These are phyloP conservation scores for Daldinia caldariorum DNA, from an alignment of 495 filamentous ascomycete genomes.

Conservation along the genomic window DNA sequence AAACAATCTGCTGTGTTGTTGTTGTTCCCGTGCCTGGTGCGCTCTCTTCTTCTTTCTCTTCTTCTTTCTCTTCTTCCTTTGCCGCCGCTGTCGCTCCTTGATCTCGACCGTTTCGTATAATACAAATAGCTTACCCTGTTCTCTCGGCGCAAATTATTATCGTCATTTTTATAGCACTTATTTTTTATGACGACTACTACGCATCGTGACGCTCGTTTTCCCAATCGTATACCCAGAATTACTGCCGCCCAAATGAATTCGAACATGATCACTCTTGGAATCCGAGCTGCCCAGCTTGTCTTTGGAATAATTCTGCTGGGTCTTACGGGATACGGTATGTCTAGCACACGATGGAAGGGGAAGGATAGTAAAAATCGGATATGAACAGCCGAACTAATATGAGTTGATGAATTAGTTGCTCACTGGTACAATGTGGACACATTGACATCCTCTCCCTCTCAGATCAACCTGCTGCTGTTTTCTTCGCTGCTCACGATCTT, in stretches of 20 bases:
- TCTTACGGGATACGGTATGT: conserved; percentile 75
- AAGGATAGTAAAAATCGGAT: not conserved
- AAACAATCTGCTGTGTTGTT: conserved; percentile 27
- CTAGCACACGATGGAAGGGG: not conserved
- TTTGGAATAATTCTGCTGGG: conserved; percentile 74
- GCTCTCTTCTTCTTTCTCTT: conserved; percentile 23
- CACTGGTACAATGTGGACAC: conserved; percentile 63
- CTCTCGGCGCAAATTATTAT: conserved; percentile 5
- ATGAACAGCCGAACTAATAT: conserved; percentile 11
- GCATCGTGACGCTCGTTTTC: conserved; percentile 45
- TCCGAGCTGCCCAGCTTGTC: conserved; percentile 63
- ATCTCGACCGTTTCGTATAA: conserved; percentile 34
- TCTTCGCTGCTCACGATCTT: conserved; percentile 71
- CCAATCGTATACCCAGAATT: conserved; percentile 35
- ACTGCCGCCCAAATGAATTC: conserved; percentile 36
- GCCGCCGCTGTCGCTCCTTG: conserved; percentile 30
- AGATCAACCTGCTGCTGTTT: conserved; percentile 80
- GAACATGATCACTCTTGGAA: conserved; percentile 41
- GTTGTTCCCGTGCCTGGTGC: conserved; percentile 40
- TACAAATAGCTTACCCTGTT: conserved; percentile 34
- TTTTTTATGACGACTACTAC: conserved; percentile 39
- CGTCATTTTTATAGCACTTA: conserved; percentile 2
- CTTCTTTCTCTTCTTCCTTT: conserved; percentile 28
- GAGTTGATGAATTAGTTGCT: conserved; percentile 44
- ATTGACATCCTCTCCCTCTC: conserved; percentile 58